Conservation (phyloP, 192 early-diverging fungal species). For the Coemansia sp. region DNA sequence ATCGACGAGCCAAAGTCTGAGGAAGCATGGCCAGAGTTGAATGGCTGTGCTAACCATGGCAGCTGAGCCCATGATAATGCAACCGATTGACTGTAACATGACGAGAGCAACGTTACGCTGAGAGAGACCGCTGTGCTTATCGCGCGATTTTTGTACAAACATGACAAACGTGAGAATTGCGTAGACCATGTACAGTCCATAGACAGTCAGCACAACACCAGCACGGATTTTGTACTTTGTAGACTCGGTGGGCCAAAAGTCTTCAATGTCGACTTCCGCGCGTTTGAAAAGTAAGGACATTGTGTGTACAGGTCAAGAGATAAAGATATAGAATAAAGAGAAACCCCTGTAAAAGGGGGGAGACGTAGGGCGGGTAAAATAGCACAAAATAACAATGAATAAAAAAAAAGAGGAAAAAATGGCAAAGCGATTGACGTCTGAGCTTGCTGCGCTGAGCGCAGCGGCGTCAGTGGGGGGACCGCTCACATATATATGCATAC, state of each 20-base stretch:
- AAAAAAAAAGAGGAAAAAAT: too few relatives aligned
- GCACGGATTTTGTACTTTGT: slow-evolving; percentile 36
- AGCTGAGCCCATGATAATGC: slow-evolving; percentile 24
- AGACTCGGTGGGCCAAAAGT: slow-evolving; percentile 24
- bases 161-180: slow-evolving; percentile 33
- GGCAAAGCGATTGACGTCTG: slow-evolving; percentile 1
- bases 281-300: not conserved
- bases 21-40: slow-evolving; percentile 44
- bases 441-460: not conserved
- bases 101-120: slow-evolving; percentile 34
- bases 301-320: not conserved
- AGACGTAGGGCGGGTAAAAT: not conserved
- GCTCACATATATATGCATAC: not conserved
- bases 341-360: not conserved
- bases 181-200: slow-evolving; percentile 27
- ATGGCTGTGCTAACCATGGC: slow-evolving; percentile 41
- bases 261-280: slow-evolving; percentile 4
- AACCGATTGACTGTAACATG: slow-evolving; percentile 25
- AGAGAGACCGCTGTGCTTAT: slow-evolving; percentile 50
- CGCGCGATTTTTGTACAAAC: slow-evolving; percentile 48
- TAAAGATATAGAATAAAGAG: slow-evolving; percentile 17
- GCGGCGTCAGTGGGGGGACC: not conserved
- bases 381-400: not conserved
- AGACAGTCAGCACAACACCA: slow-evolving; percentile 30
- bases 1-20: slow-evolving; percentile 45